Conservation (phyloP, 78 protist genomes). For the Planoprotostelium fungivorum region DNA sequence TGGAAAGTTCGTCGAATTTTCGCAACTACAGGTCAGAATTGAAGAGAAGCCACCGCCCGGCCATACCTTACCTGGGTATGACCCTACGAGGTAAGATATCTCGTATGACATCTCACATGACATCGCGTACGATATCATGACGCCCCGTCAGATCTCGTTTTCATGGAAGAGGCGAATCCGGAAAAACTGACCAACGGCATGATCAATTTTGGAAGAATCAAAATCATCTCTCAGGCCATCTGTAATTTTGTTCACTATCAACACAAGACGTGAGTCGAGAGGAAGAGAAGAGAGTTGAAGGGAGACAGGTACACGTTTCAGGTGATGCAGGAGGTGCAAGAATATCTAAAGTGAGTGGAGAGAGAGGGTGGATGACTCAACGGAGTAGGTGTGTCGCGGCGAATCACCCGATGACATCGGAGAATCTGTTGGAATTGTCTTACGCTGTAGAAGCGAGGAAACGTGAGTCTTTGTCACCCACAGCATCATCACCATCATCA, state of each 20-base stretch:
- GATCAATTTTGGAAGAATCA: not conserved
- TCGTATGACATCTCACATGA: not conserved
- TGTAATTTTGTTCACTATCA: not conserved
- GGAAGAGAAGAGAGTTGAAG: not conserved
- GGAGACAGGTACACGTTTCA: not conserved
- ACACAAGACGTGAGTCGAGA: not conserved
- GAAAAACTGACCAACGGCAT: not conserved
- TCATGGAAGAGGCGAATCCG: not conserved
- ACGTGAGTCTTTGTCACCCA: not conserved
- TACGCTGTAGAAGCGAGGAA: not conserved
- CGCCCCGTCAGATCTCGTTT: not conserved
- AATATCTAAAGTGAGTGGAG: not conserved
- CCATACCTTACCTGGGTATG: not conserved
- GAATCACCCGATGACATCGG: not conserved
- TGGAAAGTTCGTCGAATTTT: not conserved
- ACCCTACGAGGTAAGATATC: not conserved
- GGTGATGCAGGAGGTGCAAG: not conserved
- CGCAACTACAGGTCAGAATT: not conserved
- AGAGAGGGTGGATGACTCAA: not conserved
- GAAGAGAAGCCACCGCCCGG: not conserved
- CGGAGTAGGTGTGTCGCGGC: not conserved
- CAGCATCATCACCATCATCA: too few species aligned
- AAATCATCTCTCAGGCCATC: not conserved
- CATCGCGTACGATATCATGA: not conserved
- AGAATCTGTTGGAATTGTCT: not conserved